Base-by-base conservation (phyloP, 2,329 filamentous ascomycete species). In the Fonsecaea nubica region DNA sequence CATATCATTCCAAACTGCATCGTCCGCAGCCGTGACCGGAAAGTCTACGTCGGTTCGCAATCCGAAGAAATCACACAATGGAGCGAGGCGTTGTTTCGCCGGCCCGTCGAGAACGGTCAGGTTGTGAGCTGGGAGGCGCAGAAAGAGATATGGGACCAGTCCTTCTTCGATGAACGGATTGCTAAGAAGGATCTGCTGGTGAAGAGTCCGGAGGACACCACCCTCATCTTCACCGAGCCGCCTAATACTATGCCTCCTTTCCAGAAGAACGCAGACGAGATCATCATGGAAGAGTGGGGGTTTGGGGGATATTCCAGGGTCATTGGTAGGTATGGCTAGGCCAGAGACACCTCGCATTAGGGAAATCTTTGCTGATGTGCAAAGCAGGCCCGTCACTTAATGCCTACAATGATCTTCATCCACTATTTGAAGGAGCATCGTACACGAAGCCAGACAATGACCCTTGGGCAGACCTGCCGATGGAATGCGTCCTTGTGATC, bases 51-150 rank as follows among this genome's bases (percentile, higher is more conserved):
- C 67, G 93, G 87, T 13, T 88, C 91, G 0, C 90, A 96, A 72
- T 82, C 97, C 1, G 86, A 89, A 8, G 85, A 87, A 65, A 96
- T 94, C 78, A 89, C 86, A 70, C 94, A 99, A 75, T 97, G 92
- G 81, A 92, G 93, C 71, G 94, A 97, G 77, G 87, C 96, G 21
- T 86, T 87, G 8, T 97, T 97, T 74, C 87, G 94, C 0, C 85
- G 94, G 0, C 95, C 95, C 0, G 91, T 98, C 0, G 95, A 99
- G 78, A 96, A 93, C 78, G 95, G 95, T 7, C 98, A 92, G 75
- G 84, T 98, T 58, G 93, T 98, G 68, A 97, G 94, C 76, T 99
- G 95, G 95, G 95, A 99, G 78, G 90, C 91, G 0, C 88, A 99
- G 81, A 94, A 92, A 79, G 93, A 95, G 75, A 92, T 99, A 59